Evolutionary conservation across 495 filamentous ascomycete genomes (phyloP).

Genomic region (Immersiella caudata): DNA sequence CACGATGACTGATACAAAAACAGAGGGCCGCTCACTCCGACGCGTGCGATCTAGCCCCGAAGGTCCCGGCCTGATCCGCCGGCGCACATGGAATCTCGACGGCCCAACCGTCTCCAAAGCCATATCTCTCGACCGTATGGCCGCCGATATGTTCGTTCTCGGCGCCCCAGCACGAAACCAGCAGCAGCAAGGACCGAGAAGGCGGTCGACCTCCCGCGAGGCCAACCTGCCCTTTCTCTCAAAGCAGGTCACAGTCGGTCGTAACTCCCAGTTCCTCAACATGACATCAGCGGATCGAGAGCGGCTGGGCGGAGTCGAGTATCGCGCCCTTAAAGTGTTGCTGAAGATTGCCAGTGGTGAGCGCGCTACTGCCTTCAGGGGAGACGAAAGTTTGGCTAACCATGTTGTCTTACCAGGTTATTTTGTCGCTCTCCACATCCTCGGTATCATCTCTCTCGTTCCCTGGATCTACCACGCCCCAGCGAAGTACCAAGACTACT

Average conservation of each 20-base stretch:
- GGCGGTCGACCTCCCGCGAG: neutral
- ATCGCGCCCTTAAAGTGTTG: slow-evolving; percentile 80
- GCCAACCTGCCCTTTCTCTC: slow-evolving; percentile 75
- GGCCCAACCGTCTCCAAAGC: slow-evolving; percentile 1
- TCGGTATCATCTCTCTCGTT: slow-evolving; percentile 67
- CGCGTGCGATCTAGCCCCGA: neutral
- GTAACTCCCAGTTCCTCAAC: slow-evolving; percentile 85
- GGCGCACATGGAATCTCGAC: neutral
- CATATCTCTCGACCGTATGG: neutral
- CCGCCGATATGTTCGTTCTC: neutral
- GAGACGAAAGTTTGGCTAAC: too few relatives aligned
- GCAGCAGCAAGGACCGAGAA: neutral
- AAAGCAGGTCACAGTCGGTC: slow-evolving; percentile 80
- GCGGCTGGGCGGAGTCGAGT: slow-evolving; percentile 88
- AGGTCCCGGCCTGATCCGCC: neutral
- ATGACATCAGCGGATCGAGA: slow-evolving; percentile 82
- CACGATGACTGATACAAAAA: too few relatives aligned
- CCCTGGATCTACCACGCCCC: slow-evolving; percentile 72
- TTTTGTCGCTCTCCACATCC: slow-evolving; percentile 70
- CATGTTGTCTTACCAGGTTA: slow-evolving; percentile 53
- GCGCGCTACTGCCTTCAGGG: too few relatives aligned
- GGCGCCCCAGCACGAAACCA: neutral
- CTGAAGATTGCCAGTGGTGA: slow-evolving; percentile 62
- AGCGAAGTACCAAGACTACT: slow-evolving; percentile 57
- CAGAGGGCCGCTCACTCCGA: slow-evolving; percentile 3